Conservation (phyloP, 305 asterid genomes). For the Nicotiana rustica region DNA sequence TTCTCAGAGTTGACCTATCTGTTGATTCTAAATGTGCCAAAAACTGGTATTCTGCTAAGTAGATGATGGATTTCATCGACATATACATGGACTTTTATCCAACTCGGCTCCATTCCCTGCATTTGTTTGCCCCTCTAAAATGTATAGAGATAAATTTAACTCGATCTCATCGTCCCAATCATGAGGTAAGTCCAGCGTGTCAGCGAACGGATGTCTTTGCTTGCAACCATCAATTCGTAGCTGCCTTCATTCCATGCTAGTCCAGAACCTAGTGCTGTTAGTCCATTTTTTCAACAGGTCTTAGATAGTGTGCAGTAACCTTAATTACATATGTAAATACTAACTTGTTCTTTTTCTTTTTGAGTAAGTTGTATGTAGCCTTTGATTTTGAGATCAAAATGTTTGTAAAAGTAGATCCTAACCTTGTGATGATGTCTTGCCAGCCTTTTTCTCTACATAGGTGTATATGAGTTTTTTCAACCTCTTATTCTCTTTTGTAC, state of each 20-base stretch:
- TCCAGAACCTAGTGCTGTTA: not conserved
- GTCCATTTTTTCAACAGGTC: constrained; percentile 19
- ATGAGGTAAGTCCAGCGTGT: not conserved
- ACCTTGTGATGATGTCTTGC: not conserved
- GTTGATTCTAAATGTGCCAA: constrained; percentile 96
- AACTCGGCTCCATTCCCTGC: constrained; percentile 16
- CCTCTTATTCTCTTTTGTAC: not conserved
- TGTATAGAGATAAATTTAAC: constrained; percentile 30
- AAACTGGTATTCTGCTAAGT: constrained; percentile 96
- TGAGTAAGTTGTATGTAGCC: constrained; percentile 26
- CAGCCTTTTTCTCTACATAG: not conserved
- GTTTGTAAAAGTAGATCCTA: not conserved
- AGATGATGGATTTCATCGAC: constrained; percentile 39
- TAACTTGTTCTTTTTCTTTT: not conserved
- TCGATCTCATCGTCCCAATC: not conserved
- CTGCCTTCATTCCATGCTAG: not conserved
- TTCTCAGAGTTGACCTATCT: constrained; percentile 82
- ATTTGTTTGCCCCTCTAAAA: not conserved
- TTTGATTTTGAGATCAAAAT: not conserved
- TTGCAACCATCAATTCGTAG: constrained; percentile 4
- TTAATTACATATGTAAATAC: constrained; percentile 9
- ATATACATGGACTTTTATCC: not conserved
- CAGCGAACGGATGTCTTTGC: not conserved
- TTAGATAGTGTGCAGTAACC: not conserved
- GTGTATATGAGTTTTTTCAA: not conserved